Conservation (phyloP, 2,329 filamentous ascomycete species). For the Cladobotryum mycophilum region DNA sequence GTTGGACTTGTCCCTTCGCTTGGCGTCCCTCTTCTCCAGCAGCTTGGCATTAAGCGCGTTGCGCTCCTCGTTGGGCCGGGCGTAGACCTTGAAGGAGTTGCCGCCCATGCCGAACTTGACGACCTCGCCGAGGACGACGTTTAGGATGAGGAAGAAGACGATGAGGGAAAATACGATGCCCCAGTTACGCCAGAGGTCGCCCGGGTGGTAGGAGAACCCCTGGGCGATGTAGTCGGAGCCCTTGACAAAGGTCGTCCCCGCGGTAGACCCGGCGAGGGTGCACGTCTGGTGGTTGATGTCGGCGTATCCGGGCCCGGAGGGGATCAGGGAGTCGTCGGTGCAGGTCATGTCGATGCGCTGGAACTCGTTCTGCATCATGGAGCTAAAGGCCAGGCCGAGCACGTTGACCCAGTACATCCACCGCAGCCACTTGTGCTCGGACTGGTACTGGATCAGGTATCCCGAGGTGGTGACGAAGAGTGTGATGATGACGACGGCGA, state of each 20-base stretch:
- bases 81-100: slow-evolving; percentile 72
- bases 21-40: slow-evolving; percentile 50
- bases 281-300: slow-evolving; percentile 74
- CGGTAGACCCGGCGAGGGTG: slow-evolving; percentile 64
- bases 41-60: slow-evolving; percentile 60
- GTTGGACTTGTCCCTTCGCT: slow-evolving; percentile 41
- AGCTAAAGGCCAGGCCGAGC: slow-evolving; percentile 66
- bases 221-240: slow-evolving; percentile 64
- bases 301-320: slow-evolving; percentile 61
- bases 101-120: slow-evolving; percentile 74
- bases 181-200: slow-evolving; percentile 75
- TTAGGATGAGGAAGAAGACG: slow-evolving; percentile 65
- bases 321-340: slow-evolving; percentile 60
- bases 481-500: slow-evolving; percentile 71
- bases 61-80: slow-evolving; percentile 61
- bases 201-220: slow-evolving; percentile 59
- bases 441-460: slow-evolving; percentile 75
- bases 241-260: slow-evolving; percentile 57
- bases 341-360: slow-evolving; percentile 62
- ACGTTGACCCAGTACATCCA: slow-evolving; percentile 79
- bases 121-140: slow-evolving; percentile 72
- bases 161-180: slow-evolving; percentile 75
- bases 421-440: slow-evolving; percentile 66
- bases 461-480: slow-evolving; percentile 76
- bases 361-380: slow-evolving; percentile 87